Evolutionary conservation across 192 early-diverging fungal species (phyloP).

Genomic region (Phlyctochytrium bullatum): DNA sequence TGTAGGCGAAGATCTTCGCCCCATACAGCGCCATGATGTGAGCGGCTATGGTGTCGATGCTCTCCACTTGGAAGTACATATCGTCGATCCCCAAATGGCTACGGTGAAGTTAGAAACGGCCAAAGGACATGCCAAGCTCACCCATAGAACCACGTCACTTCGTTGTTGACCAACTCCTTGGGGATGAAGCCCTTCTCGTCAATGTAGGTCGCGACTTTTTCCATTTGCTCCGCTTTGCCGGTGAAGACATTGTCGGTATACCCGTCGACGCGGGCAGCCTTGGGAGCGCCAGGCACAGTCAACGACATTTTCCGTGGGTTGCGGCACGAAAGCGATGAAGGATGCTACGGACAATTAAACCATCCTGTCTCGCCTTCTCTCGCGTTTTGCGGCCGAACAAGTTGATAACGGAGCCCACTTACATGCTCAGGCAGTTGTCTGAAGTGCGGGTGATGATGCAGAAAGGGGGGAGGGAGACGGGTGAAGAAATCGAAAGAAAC

Average conservation of each 20-base stretch:
- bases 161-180: conserved; percentile 79
- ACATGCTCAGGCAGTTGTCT: no score
- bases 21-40: conserved; percentile 97
- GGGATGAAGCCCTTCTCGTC: conserved; percentile 89
- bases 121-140: conserved; percentile 38
- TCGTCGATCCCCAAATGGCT: conserved; percentile 97
- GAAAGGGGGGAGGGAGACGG: no score
- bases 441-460: no score
- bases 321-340: background rate
- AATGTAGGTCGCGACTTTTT: conserved; percentile 77
- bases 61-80: conserved; percentile 95
- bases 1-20: conserved; percentile 89
- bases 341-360: background rate
- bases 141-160: conserved; percentile 97
- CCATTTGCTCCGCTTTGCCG: conserved; percentile 90
- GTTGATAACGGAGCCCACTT: no score
- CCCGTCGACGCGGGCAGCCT: conserved; percentile 18
- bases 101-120: background rate
- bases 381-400: no score
- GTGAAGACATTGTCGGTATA: conserved; percentile 76
- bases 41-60: conserved; percentile 84
- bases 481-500: no score
- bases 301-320: conserved; percentile 36
- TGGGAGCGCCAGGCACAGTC: conserved; percentile 29
- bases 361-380: background rate